phyloP scores from a whole-genome alignment of 225 moss, liverwort and hornwort genomes.

The Marchantia paleacea region DNA sequence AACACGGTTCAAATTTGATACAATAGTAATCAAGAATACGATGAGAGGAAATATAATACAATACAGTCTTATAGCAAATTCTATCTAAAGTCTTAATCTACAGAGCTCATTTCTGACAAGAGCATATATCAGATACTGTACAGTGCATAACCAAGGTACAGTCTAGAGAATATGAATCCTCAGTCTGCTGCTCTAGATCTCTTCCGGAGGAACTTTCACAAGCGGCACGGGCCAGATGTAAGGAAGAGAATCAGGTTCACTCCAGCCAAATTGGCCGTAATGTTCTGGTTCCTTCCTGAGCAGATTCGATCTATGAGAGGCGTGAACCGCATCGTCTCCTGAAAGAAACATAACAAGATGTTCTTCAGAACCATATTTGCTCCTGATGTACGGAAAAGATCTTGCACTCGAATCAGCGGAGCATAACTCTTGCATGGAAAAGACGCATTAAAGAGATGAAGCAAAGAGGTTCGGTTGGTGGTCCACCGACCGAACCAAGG shows the following conservation, averaged over 20 bases:
- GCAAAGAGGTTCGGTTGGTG: not conserved
- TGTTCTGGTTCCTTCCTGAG: constrained; percentile 54
- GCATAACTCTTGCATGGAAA: not conserved
- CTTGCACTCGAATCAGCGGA: not conserved
- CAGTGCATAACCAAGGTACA: too few relatives aligned
- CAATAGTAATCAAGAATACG: too few relatives aligned
- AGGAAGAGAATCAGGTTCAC: constrained; percentile 38
- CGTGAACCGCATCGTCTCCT: constrained; percentile 56
- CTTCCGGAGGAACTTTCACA: too few relatives aligned
- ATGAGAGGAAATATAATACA: too few relatives aligned
- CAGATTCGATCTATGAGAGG: constrained; percentile 57
- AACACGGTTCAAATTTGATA: too few relatives aligned
- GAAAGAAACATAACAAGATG: not conserved
- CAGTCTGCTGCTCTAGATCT: too few relatives aligned
- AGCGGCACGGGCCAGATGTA: constrained; percentile 53
- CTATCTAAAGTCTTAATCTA: too few relatives aligned
- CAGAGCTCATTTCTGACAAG: too few relatives aligned
- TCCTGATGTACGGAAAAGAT: not conserved
- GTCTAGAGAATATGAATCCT: too few relatives aligned
- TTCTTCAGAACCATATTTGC: not conserved
- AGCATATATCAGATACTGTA: too few relatives aligned
- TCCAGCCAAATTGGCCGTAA: constrained; percentile 52
- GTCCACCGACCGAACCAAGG: constrained; percentile 48
- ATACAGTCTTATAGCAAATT: too few relatives aligned
- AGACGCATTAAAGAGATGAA: not conserved